Evolutionary conservation across 2,329 filamentous ascomycete genomes (phyloP).

Genomic region (Xenoacremonium recifei): DNA sequence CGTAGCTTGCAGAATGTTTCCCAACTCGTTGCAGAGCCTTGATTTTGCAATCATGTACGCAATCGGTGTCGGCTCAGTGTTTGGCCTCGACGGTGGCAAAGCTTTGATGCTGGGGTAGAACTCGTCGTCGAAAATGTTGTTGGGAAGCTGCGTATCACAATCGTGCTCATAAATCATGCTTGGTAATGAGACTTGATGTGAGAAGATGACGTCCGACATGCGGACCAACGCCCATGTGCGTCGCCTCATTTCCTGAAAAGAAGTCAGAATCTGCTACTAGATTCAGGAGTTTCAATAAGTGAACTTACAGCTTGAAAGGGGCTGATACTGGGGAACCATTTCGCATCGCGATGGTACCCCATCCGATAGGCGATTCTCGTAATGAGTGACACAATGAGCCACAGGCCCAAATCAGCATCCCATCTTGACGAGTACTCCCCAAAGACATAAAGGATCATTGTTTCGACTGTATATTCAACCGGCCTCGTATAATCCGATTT

Average conservation of each 20-base stretch:
- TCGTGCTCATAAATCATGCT: constrained; percentile 72
- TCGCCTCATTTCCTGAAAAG: constrained; percentile 63
- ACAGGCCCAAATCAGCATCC: constrained; percentile 70
- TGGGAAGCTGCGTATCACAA: constrained; percentile 72
- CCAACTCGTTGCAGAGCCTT: constrained; percentile 65
- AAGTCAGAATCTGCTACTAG: constrained; percentile 8
- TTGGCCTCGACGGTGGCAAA: constrained; percentile 65
- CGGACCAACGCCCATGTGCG: constrained; percentile 69
- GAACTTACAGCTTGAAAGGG: constrained; percentile 66
- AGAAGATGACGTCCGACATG: constrained; percentile 74
- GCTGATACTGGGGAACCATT: constrained; percentile 68
- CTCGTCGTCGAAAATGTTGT: constrained; percentile 80
- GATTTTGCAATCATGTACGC: constrained; percentile 77
- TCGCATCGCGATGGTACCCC: constrained; percentile 77
- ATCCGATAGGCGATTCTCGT: constrained; percentile 63
- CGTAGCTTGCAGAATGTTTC: constrained; percentile 67
- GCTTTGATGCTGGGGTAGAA: constrained; percentile 67
- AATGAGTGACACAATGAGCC: constrained; percentile 55
- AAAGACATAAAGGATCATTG: constrained; percentile 72
- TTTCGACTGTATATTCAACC: constrained; percentile 73
- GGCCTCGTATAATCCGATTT: constrained; percentile 76
- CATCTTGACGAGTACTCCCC: constrained; percentile 71
- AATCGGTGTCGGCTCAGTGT: constrained; percentile 70
- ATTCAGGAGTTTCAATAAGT: not conserved
- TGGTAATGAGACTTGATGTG: constrained; percentile 66